Evolutionary conservation across 2,329 filamentous ascomycete species (phyloP), one percentile per base, ranked within the genome.

Genomic region (Cercospora janseana): DNA sequence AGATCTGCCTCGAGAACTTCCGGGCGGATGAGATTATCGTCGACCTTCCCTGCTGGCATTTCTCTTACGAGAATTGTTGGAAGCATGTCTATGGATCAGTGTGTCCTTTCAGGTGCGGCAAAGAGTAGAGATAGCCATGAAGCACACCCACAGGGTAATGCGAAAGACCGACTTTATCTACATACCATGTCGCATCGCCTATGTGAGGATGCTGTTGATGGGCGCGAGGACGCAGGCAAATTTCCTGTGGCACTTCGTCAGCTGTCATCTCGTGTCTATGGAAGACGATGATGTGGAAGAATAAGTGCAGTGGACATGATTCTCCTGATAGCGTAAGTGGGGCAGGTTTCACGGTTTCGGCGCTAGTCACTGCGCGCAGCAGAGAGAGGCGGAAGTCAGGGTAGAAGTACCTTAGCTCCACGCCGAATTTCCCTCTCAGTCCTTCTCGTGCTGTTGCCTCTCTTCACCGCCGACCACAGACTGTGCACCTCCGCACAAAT

Each of bases 11-110:
- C 4, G 46, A 49, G 34, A 44, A 20, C n/a, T 47, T 52, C 32
- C 15, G 27, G 31, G 26, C 42, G 20, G 38, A 32, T 16, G 50
- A 52, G 26, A 48, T 52, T 27, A 42, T 52, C n/a, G 20, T 48
- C 4, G 48, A 44, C 20, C 32, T 51, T 10, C 40, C 48, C n/a
- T 51, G 48, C 20, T 38, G 48, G 41, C 48, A 46, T 45, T 51
- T 51, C 32, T 51, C 40, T n/a, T 41, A 51, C 10, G 41, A 18
- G 2, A 24, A 23, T 1, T 46, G 48, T 16, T 48, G 46, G 46
- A 20, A 4, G 16, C 13, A 41, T 18, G 46, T 42, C 5, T 26
- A 32, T 3, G 21, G 27, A 2, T n/a, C 28, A 3, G 20, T 10
- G 9, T 48, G 46, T 26, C 46, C 46, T 1, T 32, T 48, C 12